These are phyloP conservation scores for Chaetomium cochliodes DNA, from an alignment of 495 filamentous ascomycete species.

Conservation along the genomic window DNA sequence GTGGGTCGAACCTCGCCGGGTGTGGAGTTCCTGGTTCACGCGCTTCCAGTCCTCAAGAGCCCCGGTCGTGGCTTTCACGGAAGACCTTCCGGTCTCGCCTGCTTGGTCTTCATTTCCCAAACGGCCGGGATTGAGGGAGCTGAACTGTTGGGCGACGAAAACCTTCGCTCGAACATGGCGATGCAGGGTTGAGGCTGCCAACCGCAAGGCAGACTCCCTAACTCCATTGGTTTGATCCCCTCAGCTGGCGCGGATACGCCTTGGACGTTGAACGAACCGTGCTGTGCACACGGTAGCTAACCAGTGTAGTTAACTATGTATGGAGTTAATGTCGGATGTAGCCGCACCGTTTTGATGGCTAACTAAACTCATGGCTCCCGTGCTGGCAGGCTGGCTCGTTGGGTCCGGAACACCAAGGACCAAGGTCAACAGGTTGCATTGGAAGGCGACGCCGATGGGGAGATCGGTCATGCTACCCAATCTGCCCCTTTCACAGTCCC, in stretches of 20 bases:
- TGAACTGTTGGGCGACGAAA: not conserved
- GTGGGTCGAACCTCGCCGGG: not conserved
- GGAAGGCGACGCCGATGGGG: too few species aligned
- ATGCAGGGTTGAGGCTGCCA: not conserved
- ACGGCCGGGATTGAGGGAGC: constrained; percentile 4
- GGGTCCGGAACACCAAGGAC: too few species aligned
- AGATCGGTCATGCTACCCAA: too few species aligned
- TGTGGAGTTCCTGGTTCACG: not conserved
- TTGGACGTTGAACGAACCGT: not conserved
- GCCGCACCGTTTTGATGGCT: too few species aligned
- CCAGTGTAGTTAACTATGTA: too few species aligned
- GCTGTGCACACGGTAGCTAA: not conserved
- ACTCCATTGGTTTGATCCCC: not conserved
- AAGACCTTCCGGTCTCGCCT: constrained; percentile 9
- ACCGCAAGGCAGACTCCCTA: not conserved
- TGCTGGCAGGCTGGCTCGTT: too few species aligned
- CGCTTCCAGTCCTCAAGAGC: not conserved
- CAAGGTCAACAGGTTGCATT: too few species aligned
- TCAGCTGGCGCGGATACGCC: not conserved
- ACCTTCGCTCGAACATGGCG: not conserved
- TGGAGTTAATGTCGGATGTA: too few species aligned
- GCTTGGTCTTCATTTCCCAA: constrained; percentile 19
- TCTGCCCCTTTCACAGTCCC: too few species aligned
- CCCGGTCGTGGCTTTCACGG: constrained; percentile 16
- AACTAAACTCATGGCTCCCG: too few species aligned